Base-by-base conservation (phyloP, 2,329 filamentous ascomycete species). In the Elsinoe necatrix region DNA sequence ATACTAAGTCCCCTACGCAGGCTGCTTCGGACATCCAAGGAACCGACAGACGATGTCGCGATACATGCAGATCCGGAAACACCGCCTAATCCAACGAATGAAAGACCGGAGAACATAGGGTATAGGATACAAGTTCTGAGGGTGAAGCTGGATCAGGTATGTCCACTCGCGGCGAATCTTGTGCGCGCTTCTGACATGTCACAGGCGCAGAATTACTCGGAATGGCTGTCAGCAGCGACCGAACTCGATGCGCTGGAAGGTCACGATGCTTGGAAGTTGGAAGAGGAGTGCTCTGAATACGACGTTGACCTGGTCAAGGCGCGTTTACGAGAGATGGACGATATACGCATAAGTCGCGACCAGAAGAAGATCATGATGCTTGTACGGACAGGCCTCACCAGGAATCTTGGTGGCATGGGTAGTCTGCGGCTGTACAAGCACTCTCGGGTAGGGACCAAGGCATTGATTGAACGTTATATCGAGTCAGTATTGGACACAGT, bases 371-470 rank as follows among this genome's bases (percentile, higher is more conserved):
- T 95, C 85, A 78, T 93, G 65, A 84, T 89, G 65, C 77, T 93
- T 35, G 78, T 95, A 35, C 83, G 91, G 25, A 95, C 89, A 0
- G 79, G 87, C 1, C 72, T 96, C 50, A 89, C 85, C 37, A 84
- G 91, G 43, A 85, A 91, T 63, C 74, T 95, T 8, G 91, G 89
- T 6, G 87, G 86, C 54, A 95, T 96, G 86, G 89, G 87, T 60
- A 87, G 90, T 65, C 79, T 86, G 41, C 80, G 84, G 54, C 77
- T 96, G 1, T 96, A 96, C 72, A 84, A 84, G 56, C 87, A 93
- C 67, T 87, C 87, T 0, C 85, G 93, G 66, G 80, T 89, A 12
- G 92, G 91, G 4, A 95, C 91, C 7, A 96, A 96, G 72, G 77
- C 80, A 58, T 72, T 95, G 61, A 92, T 95, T 60, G 91, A 96